phyloP scores from a whole-genome alignment of 225 moss, liverwort and hornwort species.

The Marchantia polymorpha region DNA sequence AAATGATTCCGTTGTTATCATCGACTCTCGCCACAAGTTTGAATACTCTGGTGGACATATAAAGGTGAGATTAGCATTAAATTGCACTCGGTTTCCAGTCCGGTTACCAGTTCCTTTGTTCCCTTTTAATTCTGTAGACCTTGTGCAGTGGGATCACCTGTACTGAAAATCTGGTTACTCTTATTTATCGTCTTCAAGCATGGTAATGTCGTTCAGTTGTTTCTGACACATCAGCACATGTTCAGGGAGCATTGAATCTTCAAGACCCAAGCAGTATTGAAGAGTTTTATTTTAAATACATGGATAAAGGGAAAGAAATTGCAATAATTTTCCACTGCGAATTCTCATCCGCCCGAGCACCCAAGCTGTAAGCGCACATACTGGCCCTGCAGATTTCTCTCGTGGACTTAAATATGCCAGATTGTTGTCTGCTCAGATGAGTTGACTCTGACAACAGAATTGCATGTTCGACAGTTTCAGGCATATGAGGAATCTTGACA shows the following conservation, averaged over 20 bases:
- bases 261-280: constrained; percentile 50
- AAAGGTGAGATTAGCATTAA: constrained; percentile 19
- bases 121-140: not conserved
- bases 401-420: not conserved
- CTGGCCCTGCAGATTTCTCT: not conserved
- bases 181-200: not conserved
- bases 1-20: constrained; percentile 30
- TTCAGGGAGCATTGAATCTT: constrained; percentile 51
- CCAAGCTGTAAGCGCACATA: constrained; percentile 40
- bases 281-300: constrained; percentile 36
- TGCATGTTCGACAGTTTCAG: constrained; percentile 38
- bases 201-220: not conserved
- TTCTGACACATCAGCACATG: not conserved
- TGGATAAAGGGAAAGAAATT: constrained; percentile 40
- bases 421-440: no score
- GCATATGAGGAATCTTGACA: constrained; percentile 57
- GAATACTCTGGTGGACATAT: constrained; percentile 54
- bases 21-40: constrained; percentile 52
- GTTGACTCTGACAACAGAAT: not conserved
- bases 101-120: not conserved
- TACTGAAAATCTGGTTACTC: not conserved
- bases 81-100: not conserved
- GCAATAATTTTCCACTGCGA: constrained; percentile 56
- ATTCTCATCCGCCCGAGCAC: constrained; percentile 59
- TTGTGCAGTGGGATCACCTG: not conserved